Conservation (phyloP, 768 basidiomycete genomes). For the Tricholoma furcatifolium region DNA sequence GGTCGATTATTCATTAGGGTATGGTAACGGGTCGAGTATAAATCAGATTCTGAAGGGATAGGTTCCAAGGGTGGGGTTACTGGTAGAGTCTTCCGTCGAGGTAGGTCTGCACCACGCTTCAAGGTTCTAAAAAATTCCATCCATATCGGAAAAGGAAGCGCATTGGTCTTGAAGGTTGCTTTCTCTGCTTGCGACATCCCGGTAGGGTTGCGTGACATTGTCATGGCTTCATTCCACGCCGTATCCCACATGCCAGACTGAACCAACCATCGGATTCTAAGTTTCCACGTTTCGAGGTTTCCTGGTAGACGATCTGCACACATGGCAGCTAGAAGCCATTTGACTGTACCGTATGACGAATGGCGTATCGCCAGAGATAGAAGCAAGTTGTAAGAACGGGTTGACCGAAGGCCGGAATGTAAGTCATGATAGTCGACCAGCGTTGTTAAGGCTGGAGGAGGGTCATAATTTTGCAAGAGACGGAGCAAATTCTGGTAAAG, state of each 20-base stretch:
- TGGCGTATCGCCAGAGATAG: slow-evolving; percentile 49
- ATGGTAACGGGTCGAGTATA: slow-evolving; percentile 27
- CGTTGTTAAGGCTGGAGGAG: slow-evolving; percentile 29
- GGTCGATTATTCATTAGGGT: slow-evolving; percentile 43
- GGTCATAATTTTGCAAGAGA: slow-evolving; percentile 30
- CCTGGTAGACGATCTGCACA: slow-evolving; percentile 34
- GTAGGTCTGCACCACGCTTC: slow-evolving; percentile 33
- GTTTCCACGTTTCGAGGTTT: slow-evolving; percentile 55
- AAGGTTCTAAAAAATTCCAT: slow-evolving; percentile 48
- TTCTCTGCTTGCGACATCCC: not conserved
- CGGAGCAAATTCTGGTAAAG: slow-evolving; percentile 44
- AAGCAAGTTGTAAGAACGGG: slow-evolving; percentile 46
- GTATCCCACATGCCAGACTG: slow-evolving; percentile 53
- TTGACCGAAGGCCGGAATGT: slow-evolving; percentile 35
- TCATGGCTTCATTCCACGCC: slow-evolving; percentile 49
- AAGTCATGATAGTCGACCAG: slow-evolving; percentile 51
- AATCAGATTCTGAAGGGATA: slow-evolving; percentile 1
- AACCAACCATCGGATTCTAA: slow-evolving; percentile 57
- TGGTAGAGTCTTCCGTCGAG: slow-evolving; percentile 5
- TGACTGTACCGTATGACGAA: slow-evolving; percentile 45
- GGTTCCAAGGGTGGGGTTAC: not conserved
- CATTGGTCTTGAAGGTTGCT: slow-evolving; percentile 5
- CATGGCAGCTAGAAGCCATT: slow-evolving; percentile 49
- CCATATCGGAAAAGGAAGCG: slow-evolving; percentile 22
- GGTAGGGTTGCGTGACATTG: slow-evolving; percentile 12